These are phyloP conservation scores for Torulaspora microellipsoides DNA, from an alignment of 805 yeast species.

Conservation along the genomic window DNA sequence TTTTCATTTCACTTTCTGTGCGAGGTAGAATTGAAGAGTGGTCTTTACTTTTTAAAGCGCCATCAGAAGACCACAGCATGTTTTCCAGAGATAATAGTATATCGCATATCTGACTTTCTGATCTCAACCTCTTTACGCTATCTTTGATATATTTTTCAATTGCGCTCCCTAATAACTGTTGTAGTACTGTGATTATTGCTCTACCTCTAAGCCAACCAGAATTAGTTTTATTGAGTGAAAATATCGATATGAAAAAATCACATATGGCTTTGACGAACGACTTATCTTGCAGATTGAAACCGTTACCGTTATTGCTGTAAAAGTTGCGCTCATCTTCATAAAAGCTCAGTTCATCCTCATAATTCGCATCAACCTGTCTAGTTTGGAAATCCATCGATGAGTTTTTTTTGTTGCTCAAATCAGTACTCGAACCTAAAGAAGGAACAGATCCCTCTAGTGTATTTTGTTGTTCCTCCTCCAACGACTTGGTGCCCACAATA, in stretches of 20 bases:
- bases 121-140: conserved; percentile 22
- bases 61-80: conserved; percentile 50
- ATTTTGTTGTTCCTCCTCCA: conserved; percentile 1
- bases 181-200: conserved; percentile 74
- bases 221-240: conserved; percentile 58
- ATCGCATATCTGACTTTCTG: conserved; percentile 42
- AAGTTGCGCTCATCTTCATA: conserved; percentile 9
- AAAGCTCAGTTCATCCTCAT: conserved; percentile 11
- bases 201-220: conserved; percentile 77
- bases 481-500: neutral
- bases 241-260: conserved; percentile 65
- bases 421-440: neutral
- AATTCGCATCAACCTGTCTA: conserved; percentile 5
- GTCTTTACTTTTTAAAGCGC: conserved; percentile 41
- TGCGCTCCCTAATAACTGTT: conserved; percentile 83
- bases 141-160: conserved; percentile 65
- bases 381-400: conserved; percentile 4
- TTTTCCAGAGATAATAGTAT: conserved; percentile 31
- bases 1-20: conserved; percentile 46
- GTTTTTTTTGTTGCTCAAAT: conserved; percentile 1
- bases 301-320: neutral
- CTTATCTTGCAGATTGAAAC: conserved; percentile 16
- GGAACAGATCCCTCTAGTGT: conserved; percentile 1
- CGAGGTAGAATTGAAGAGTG: conserved; percentile 32
- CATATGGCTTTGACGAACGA: conserved; percentile 79